A percentile compares a stretch with the other conserved stretches of the same genome.
Conservation (phyloP, 1,284 basidiomycete genomes). For the Ceratobasidium sp. region DNA sequence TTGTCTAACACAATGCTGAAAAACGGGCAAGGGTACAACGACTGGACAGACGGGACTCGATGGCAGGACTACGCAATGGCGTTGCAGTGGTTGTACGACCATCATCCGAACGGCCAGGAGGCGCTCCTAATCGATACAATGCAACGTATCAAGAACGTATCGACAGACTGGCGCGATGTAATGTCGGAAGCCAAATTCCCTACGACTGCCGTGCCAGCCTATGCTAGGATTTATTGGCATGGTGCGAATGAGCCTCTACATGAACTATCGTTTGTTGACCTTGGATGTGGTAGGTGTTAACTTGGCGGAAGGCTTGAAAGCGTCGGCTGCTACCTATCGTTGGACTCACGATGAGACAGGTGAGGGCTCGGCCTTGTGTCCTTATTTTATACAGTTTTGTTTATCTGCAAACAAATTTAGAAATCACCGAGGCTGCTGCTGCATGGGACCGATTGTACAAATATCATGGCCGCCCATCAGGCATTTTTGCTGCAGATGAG, state of each 20-base stretch:
- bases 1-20: slow-evolving; percentile 41
- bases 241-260: not conserved
- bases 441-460: slow-evolving; percentile 72
- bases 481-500: slow-evolving; percentile 71
- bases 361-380: slow-evolving; percentile 49
- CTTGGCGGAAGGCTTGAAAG: slow-evolving; percentile 71
- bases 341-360: slow-evolving; percentile 71
- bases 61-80: slow-evolving; percentile 42
- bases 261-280: not conserved
- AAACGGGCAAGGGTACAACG: slow-evolving; percentile 23
- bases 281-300: slow-evolving; percentile 59
- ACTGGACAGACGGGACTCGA: slow-evolving; percentile 36
- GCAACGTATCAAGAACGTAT: slow-evolving; percentile 37
- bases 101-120: slow-evolving; percentile 22
- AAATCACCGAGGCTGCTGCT: slow-evolving; percentile 66
- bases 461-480: slow-evolving; percentile 72
- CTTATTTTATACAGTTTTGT: not conserved
- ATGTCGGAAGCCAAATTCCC: slow-evolving; percentile 42
- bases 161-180: slow-evolving; percentile 7
- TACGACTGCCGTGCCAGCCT: slow-evolving; percentile 12
- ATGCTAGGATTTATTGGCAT: slow-evolving; percentile 36
- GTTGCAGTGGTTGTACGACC: slow-evolving; percentile 38
- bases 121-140: slow-evolving; percentile 35
- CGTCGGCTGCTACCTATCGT: slow-evolving; percentile 67
- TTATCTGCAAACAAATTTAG: slow-evolving; percentile 53